These are phyloP conservation scores for Leucosporidium yakuticum DNA, from an alignment of 768 basidiomycete species.

Conservation along the genomic window DNA sequence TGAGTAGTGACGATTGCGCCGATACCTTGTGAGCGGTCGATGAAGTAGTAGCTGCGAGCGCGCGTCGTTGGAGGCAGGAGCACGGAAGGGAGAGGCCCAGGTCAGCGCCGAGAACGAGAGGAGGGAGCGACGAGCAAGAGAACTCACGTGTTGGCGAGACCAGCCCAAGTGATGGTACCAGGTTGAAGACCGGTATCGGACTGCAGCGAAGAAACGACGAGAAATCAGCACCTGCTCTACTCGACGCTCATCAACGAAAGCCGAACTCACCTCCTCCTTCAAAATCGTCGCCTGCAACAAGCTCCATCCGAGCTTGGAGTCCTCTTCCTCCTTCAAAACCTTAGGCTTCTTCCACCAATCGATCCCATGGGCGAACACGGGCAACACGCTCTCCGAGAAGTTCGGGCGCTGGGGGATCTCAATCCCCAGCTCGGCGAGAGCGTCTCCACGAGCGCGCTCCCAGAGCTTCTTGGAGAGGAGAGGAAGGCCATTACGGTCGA, in stretches of 20 bases:
- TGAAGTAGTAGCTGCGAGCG: no score
- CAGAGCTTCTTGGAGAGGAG: slow-evolving; percentile 5
- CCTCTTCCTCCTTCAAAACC: not conserved
- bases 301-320: not conserved
- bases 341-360: not conserved
- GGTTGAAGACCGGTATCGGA: not conserved
- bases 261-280: not conserved
- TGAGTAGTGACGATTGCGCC: no score
- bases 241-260: not conserved
- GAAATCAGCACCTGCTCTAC: not conserved
- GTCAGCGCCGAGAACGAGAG: no score
- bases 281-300: not conserved
- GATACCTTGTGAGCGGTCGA: no score
- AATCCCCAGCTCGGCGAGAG: not conserved
- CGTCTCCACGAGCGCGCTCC: not conserved
- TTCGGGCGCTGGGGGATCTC: not conserved
- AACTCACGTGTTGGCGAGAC: slow-evolving; percentile 6
- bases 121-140: no score
- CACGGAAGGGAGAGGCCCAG: no score
- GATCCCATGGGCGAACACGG: not conserved
- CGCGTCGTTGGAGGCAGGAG: no score
- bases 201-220: not conserved
- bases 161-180: slow-evolving; percentile 5
- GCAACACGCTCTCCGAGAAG: not conserved
- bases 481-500: not conserved